Percentiles rank a stretch among this genome's conserved stretches.
phyloP scores from a whole-genome alignment of 257 asterid genomes.

The Lantana camara region DNA sequence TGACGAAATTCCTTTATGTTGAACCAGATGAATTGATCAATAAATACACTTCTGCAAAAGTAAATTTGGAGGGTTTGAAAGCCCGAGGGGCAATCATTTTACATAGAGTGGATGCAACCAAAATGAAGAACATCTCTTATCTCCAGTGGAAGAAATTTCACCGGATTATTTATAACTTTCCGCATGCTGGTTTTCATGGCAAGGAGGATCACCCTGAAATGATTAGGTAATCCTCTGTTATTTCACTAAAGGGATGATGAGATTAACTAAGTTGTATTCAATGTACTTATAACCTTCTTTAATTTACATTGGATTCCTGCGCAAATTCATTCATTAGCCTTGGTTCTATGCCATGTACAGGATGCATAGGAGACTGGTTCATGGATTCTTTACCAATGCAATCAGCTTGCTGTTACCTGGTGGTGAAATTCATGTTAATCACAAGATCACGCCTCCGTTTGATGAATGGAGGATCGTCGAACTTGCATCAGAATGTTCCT shows the following conservation, averaged over 20 bases:
- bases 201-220: conserved; percentile 36
- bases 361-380: conserved; percentile 54
- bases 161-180: conserved; percentile 67
- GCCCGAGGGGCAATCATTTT: conserved; percentile 45
- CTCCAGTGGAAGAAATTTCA: conserved; percentile 45
- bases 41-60: conserved; percentile 51
- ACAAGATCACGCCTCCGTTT: conserved; percentile 50
- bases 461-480: conserved; percentile 47
- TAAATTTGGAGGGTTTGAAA: conserved; percentile 36
- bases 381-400: conserved; percentile 50
- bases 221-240: conserved; percentile 31
- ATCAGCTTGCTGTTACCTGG: conserved; percentile 34
- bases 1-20: background rate
- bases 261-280: too few species aligned
- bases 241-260: too few species aligned
- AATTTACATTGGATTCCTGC: background rate
- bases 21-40: conserved; percentile 46
- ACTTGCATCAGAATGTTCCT: conserved; percentile 36
- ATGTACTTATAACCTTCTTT: background rate
- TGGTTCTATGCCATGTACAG: conserved; percentile 29
- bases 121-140: conserved; percentile 32
- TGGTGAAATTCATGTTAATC: conserved; percentile 60
- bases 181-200: conserved; percentile 71
- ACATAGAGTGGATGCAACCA: conserved; percentile 60
- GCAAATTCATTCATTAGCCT: background rate